Percentiles rank a stretch among this genome's conserved stretches.
phyloP scores from a whole-genome alignment of 345 rosid species.

The Dimocarpus longan region DNA sequence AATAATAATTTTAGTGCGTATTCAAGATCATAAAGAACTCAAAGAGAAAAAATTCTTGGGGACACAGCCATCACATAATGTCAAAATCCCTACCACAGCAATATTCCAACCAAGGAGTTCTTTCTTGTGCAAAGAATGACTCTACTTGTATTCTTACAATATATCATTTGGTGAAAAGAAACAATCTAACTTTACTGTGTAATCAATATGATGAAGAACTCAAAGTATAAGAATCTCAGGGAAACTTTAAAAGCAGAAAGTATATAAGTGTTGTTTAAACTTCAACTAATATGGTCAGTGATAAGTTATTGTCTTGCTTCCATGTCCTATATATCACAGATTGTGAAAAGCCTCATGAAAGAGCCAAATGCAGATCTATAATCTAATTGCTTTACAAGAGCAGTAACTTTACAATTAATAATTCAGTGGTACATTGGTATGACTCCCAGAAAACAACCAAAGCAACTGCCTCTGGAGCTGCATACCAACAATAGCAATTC shows the following conservation, averaged over 20 bases:
- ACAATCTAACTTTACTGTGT: background rate
- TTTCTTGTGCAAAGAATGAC: background rate
- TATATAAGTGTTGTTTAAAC: background rate
- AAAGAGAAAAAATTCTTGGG: too few relatives aligned
- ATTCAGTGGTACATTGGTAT: constrained; percentile 5
- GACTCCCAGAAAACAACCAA: background rate
- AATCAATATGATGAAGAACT: background rate
- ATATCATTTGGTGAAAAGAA: background rate
- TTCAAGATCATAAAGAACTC: background rate
- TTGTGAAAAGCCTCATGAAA: background rate
- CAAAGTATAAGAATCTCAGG: background rate
- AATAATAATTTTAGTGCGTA: background rate
- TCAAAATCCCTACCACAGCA: too few relatives aligned
- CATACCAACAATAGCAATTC: background rate
- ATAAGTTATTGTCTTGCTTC: background rate
- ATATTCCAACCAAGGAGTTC: background rate
- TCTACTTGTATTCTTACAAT: background rate
- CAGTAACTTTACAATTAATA: background rate
- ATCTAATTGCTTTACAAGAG: background rate
- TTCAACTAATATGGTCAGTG: background rate
- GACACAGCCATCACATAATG: too few relatives aligned
- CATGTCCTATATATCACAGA: background rate
- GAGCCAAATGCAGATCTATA: background rate
- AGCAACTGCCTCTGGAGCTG: background rate
- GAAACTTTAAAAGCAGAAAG: background rate